Evolutionary conservation across 73 alveolate genomes (phyloP), one percentile per base, ranked within the genome.

Genomic region (Paramecium tetraurelia): DNA sequence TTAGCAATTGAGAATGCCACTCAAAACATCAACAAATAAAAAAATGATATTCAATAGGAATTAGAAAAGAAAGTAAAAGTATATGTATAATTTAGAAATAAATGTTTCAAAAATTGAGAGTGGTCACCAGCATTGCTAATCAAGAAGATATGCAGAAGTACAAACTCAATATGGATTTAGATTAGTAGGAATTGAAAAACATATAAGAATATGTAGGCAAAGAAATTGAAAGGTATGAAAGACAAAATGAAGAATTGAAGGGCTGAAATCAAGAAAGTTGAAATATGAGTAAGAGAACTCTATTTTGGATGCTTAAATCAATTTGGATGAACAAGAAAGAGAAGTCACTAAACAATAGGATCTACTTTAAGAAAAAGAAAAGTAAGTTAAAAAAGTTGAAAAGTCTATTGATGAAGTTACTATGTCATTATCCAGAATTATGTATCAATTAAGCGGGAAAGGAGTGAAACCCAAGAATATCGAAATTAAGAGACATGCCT

Each of bases 351-450:
- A 14, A 75, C 10, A 29, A 40, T 31, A 75, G 7, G 87, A 75
- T 36, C 11, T 75, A 40, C 48, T 75, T 3, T 29, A 40, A 33
- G 87, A 75, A 14, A 75, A 75, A 35, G 87, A 75, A 10, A 75
- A 75, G 7, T 75, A 75, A 40, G 58, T 75, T 8, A 75, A 75
- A 75, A 75, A 75, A 20, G 87, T 75, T 36, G 87, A 75, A 40
- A 75, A 75, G 11, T 33, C 87, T 36, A 75, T 75, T 16, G 87
- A 75, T 75, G 87, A 75, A 20, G 87, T 75, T 4, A 33, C 87
- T 0, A 75, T 72, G 50, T 35, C 86, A 29, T 35, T 72, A 4
- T 72, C 86, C 11, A 72, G 86, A 72, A 72, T 75, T 4, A 31
- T 40, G 59, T 75, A 36, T 75, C 10, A 36, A 75, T 75, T 75